These are phyloP conservation scores for Penicillium olsonii DNA, from an alignment of 2,329 filamentous ascomycete species.

Conservation along the genomic window DNA sequence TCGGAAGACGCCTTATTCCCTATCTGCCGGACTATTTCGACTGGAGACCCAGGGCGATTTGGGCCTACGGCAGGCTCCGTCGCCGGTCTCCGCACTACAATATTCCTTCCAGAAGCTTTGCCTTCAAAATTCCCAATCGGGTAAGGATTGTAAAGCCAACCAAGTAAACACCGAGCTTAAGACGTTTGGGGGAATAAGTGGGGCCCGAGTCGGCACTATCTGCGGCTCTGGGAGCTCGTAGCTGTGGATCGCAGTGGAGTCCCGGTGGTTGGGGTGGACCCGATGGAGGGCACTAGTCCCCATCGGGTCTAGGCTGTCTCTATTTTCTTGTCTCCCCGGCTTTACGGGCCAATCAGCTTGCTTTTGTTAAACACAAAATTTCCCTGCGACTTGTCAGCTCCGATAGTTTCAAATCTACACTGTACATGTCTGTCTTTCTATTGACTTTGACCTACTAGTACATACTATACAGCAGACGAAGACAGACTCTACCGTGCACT, in stretches of 20 bases:
- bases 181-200: slow-evolving; percentile 1
- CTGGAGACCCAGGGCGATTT: background rate
- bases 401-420: slow-evolving; percentile 21
- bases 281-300: accelerated
- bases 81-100: background rate
- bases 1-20: slow-evolving; percentile 2
- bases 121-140: background rate
- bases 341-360: slow-evolving; percentile 15
- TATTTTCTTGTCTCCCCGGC: slow-evolving; percentile 20
- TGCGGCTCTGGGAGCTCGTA: slow-evolving; percentile 30
- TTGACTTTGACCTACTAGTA: background rate
- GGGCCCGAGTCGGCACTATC: slow-evolving; percentile 25
- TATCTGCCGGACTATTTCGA: background rate
- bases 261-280: background rate
- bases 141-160: background rate
- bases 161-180: slow-evolving; percentile 3
- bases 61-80: slow-evolving; percentile 1
- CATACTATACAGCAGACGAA: too few species aligned
- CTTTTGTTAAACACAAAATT: slow-evolving; percentile 2
- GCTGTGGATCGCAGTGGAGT: slow-evolving; percentile 15
- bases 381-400: slow-evolving; percentile 7
- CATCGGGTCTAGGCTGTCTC: slow-evolving; percentile 3
- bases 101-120: slow-evolving; percentile 1
- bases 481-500: slow-evolving; percentile 9
- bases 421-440: slow-evolving; percentile 12